Base-by-base conservation (phyloP, 1,284 basidiomycete species). In the Ceratobasidium sp. region DNA sequence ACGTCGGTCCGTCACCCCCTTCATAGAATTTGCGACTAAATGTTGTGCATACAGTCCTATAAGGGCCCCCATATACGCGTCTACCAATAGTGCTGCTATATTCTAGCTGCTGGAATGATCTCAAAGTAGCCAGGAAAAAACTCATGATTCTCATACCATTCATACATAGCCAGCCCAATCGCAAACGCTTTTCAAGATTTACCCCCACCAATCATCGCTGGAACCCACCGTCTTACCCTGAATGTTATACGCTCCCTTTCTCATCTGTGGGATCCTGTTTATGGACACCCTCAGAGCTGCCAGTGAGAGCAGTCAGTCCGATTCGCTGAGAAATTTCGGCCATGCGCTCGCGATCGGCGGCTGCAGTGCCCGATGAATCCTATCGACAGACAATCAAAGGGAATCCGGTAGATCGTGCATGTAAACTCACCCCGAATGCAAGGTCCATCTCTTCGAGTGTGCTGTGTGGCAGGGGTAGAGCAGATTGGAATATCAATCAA, bases 401-500 rank as follows among this genome's bases (percentile, higher is more conserved):
- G 39, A 29, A 2, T 1, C 24, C 56, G 22, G 22, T 54, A 39
- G 24, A 29, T 37, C 9, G 27, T 31, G 11, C 58, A 61, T n/a
- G 24, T 19, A 24, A 22, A 58, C 66, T 54, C 39, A 69, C 91
- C 43, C 88, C 92, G 78, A 91, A 90, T 11, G 89, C 86, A 62
- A 87, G 86, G 80, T 91, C 89, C 89, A 90, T 90, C 80, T 93
- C 89, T 80, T 91, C 89, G 22, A 75, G 58, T 37, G 46, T 51
- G 24, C 56, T 56, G 56, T 27, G 14, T n/a, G n/a, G 34, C 34
- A 37, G 34, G 34, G 34, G 34, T 37, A 37, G 24, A 31, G 46
- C 19, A 22, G 6, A 31, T 31, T 27, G 19, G 13, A 29, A 46
- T 29, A n/a, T 27, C 39, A 61, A 19, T 11, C n/a, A 65, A 27